These are phyloP conservation scores for Neopestalotiopsis clavispora DNA, from an alignment of 2,329 filamentous ascomycete genomes.

Conservation along the genomic window DNA sequence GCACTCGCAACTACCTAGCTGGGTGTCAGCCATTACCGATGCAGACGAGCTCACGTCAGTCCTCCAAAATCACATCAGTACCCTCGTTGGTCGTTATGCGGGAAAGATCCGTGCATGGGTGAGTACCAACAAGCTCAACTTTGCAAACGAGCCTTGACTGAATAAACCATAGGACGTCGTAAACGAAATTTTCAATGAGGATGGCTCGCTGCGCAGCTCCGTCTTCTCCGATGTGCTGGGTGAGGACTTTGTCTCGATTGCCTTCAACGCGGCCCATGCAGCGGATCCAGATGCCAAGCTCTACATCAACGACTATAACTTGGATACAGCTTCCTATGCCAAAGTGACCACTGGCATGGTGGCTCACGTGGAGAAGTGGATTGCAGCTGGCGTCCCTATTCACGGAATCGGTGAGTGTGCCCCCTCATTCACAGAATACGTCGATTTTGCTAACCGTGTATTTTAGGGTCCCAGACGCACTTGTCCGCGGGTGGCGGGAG, in stretches of 20 bases:
- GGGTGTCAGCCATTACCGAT: constrained; percentile 56
- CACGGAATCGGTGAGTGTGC: constrained; percentile 54
- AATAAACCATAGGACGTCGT: constrained; percentile 54
- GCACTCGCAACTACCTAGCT: constrained; percentile 64
- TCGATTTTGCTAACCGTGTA: too few species aligned
- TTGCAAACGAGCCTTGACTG: constrained; percentile 18
- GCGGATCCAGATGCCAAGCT: constrained; percentile 72
- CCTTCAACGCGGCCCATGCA: constrained; percentile 69
- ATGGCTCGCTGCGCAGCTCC: constrained; percentile 61
- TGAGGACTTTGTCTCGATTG: constrained; percentile 71
- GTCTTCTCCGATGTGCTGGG: constrained; percentile 73
- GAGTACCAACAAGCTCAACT: constrained; percentile 12
- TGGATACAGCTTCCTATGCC: constrained; percentile 62
- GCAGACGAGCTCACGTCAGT: constrained; percentile 52
- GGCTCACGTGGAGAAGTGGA: constrained; percentile 65
- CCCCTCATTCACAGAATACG: too few species aligned
- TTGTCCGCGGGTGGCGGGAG: constrained; percentile 45
- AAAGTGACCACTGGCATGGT: constrained; percentile 61
- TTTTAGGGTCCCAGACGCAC: constrained; percentile 50
- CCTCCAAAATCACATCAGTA: constrained; percentile 64
- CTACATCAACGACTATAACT: constrained; percentile 79
- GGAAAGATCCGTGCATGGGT: constrained; percentile 57
- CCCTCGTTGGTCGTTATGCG: constrained; percentile 62
- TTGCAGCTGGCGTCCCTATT: constrained; percentile 63
- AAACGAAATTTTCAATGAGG: constrained; percentile 69